Evolutionary conservation across 768 basidiomycete species (phyloP).

Genomic region (Amanita pseudoporphyria): DNA sequence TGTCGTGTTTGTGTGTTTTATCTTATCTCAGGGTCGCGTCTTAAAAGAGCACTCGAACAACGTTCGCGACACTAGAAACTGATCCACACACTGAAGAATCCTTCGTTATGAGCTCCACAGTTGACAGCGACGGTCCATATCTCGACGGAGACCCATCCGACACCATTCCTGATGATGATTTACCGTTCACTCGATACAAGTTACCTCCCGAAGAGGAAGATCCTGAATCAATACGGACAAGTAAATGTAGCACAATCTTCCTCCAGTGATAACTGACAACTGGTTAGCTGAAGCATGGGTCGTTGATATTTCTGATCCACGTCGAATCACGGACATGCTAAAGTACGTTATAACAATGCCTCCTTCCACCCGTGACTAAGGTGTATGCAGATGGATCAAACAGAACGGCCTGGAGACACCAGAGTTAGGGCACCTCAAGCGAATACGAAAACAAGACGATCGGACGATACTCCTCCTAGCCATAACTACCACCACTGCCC

Average conservation of each 20-base stretch:
- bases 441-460: slow-evolving; percentile 47
- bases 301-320: slow-evolving; percentile 59
- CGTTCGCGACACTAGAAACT: too few relatives aligned
- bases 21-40: slow-evolving; percentile 7
- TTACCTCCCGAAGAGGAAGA: slow-evolving; percentile 57
- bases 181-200: slow-evolving; percentile 60
- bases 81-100: too few relatives aligned
- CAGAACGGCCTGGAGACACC: slow-evolving; percentile 48
- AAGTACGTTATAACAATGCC: slow-evolving; percentile 32
- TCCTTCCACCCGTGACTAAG: background rate
- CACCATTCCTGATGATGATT: slow-evolving; percentile 42
- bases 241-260: slow-evolving; percentile 8
- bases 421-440: slow-evolving; percentile 66
- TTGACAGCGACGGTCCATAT: slow-evolving; percentile 20
- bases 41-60: too few relatives aligned
- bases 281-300: slow-evolving; percentile 63
- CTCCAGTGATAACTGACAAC: background rate
- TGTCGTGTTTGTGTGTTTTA: background rate
- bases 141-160: slow-evolving; percentile 31
- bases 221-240: slow-evolving; percentile 42
- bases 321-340: slow-evolving; percentile 48
- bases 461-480: slow-evolving; percentile 48
- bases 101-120: slow-evolving; percentile 15
- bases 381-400: slow-evolving; percentile 56
- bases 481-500: slow-evolving; percentile 21